Evolutionary conservation across 108 stramenopile species (phyloP), one percentile per base, ranked within the genome.

Genomic region (Cyclotella choctawhatcheeana): DNA sequence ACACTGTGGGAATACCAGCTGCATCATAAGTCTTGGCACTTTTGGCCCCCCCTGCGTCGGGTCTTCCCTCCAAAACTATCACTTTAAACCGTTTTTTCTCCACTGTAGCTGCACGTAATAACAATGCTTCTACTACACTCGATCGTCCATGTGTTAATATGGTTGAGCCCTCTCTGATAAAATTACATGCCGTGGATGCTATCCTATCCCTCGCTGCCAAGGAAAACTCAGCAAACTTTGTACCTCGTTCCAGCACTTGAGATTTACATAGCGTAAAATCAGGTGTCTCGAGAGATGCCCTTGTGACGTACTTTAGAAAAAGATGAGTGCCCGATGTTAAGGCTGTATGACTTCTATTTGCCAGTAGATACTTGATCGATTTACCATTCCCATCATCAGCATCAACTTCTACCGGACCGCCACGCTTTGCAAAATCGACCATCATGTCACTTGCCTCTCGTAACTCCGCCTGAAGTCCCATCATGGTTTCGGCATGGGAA

Each of bases 131-230:
- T 16, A 97, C 98, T 16, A 97, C 97, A 8, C 93, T 77, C 51
- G 86, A 88, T 81, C 85, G 89, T 21, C 98, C 98, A 74, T 98
- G 97, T 0, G 93, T 96, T 25, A 99, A 54, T 3, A 99, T 93
- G 17, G 85, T 87, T 50, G 74, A 65, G 27, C 95, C 96, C 54
- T 97, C 95, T 26, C 89, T 81, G n/a, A 99, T 84, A 64, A 99
- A 99, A 30, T 85, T 85, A 14, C 85, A 72, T 5, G 94, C 98
- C 27, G 94, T 77, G 16, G 65, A 65, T 22, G 95, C 91, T 58
- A 99, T 97, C 26, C 86, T 85, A 73, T 91, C 91, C 13, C 98
- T 90, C 14, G 95, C 92, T 27, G 88, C 85, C 53, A 93, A 58
- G 21, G 88, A 84, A 37, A 96, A 93, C 20, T 77, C 89, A 3